Percentiles rank a stretch among this genome's conserved stretches.
These are phyloP conservation scores for Licmophora abbreviata DNA, from an alignment of 108 stramenopile species.

Conservation along the genomic window DNA sequence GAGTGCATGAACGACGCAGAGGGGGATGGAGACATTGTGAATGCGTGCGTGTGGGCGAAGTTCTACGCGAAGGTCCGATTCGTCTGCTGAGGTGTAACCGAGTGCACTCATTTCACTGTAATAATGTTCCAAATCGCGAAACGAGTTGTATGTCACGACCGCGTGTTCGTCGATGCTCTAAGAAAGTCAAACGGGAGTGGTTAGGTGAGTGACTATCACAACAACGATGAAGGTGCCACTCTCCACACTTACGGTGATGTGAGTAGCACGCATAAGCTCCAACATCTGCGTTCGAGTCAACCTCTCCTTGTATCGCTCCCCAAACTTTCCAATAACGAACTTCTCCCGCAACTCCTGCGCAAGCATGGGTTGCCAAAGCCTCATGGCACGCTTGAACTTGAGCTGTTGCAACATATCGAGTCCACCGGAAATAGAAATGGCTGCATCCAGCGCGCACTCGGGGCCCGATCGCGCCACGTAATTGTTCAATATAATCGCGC, in stretches of 20 bases:
- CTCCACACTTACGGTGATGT: constrained; percentile 45
- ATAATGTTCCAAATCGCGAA: constrained; percentile 59
- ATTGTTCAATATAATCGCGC: constrained; percentile 79
- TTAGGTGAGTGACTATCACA: not conserved
- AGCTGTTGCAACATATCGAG: constrained; percentile 74
- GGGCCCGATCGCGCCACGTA: constrained; percentile 71
- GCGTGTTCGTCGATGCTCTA: constrained; percentile 59
- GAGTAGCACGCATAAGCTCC: constrained; percentile 46
- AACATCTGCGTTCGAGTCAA: constrained; percentile 45
- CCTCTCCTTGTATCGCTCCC: constrained; percentile 39
- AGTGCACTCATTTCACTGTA: constrained; percentile 75
- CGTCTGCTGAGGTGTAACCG: constrained; percentile 55
- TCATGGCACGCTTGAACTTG: constrained; percentile 51
- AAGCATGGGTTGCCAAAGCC: constrained; percentile 89
- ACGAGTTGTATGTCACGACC: constrained; percentile 74
- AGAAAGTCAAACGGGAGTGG: constrained; percentile 4
- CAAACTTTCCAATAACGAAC: constrained; percentile 67
- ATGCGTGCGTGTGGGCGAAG: constrained; percentile 48
- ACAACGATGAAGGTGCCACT: not conserved
- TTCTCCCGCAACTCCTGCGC: constrained; percentile 48
- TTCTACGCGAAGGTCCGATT: constrained; percentile 1
- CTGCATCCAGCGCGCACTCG: constrained; percentile 63
- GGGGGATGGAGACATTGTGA: constrained; percentile 50
- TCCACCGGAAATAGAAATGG: constrained; percentile 68
- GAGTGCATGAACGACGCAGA: constrained; percentile 61